Base-by-base conservation (phyloP, 208 protist genomes). In the Acanthamoeba culbertsoni region DNA sequence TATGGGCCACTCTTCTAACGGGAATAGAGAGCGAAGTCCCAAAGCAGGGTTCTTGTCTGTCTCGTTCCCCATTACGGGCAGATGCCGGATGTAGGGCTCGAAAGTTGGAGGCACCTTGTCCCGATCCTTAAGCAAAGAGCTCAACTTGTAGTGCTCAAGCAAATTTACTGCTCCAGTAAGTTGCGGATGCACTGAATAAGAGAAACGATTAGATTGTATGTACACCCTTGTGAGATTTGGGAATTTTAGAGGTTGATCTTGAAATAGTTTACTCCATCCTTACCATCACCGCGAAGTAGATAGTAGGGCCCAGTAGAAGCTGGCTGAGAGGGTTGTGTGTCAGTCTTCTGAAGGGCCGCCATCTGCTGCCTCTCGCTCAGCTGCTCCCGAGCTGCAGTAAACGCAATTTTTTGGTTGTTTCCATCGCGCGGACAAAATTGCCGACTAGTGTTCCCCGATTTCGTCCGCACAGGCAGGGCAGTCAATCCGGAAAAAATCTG, bases 1-100 rank as follows among this genome's bases (percentile, higher is more conserved):
- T 37, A 92, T 92, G 86, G 86, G 86, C 53, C 53, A 92, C 86
- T 92, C 86, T 7, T 92, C 63, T 5, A 62, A 42, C 16, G 33
- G 55, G n/a, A 92, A 92, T 40, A 92, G 63, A 33, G 86, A 14
- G 26, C 63, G 55, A 35, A 92, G 86, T 5, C 86, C 57, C 5
- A 75, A 35, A 10, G 26, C 46, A 0, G 86, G 86, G 37, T 92
- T 75, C 33, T 51, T 53, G 42, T 68, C 62, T 7, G 53, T 75
- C 35, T 77, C 57, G 63, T 92, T 75, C n/a, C 86, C 86, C 79
- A 89, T 55, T n/a, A 89, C 55, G 42, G 86, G 86, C 86, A 92
- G 40, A 43, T 92, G 86, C 40, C 57, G 26, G 6, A 92, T 71
- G 63, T 92, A 92, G 53, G 86, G 86, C 86, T 92, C 86, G 53